Evolutionary conservation across 176 grass and related monocot genomes (phyloP), one percentile per base, ranked within the genome.

Genomic region (Raddia guianensis): DNA sequence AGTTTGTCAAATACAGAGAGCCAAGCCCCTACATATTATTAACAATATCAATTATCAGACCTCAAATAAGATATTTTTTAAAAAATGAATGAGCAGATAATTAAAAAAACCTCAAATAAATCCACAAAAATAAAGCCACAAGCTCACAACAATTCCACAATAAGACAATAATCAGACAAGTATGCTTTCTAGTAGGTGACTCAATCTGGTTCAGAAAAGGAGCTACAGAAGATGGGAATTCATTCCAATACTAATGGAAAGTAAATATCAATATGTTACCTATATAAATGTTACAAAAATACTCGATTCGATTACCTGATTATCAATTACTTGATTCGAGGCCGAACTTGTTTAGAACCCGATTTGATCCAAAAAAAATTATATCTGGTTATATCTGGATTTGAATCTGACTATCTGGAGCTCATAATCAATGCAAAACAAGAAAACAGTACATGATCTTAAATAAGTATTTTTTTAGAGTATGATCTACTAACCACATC

Each of bases 1-100:
- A 99, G 90, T 74, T 99, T 99, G 88, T 96, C 93, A 90, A 99
- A 99, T 27, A 99, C 97, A 64, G 93, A 74, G 91, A 89, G 55
- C 97, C 97, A 65, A 99, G 76, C 43, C 97, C 97, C 97, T 99
- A 86, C 8, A 90, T 42, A 81, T 82, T 72, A 59, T 78, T 65
- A 73, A 43, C 58, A 50, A 83, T 77, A 46, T 45, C 60, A 3
- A 32, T 34, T 61, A 76, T 50, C 32, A 49, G n/a, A 78, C 84
- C 45, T 19, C 27, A 84, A 33, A 19, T 21, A 32, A 69, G 21
- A 58, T 49, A n/a, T 35, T 42, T 80, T 49, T 48, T 68, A 40
- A 40, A 40, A 40, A 66, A 19, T 61, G 32, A 61, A 72, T 35
- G n/a, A 73, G 9, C 46, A n/a, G n/a, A n/a, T n/a, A n/a, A n/a